Evolutionary conservation across 2,329 filamentous ascomycete species (phyloP).

Genomic region (Penicillium digitatum): DNA sequence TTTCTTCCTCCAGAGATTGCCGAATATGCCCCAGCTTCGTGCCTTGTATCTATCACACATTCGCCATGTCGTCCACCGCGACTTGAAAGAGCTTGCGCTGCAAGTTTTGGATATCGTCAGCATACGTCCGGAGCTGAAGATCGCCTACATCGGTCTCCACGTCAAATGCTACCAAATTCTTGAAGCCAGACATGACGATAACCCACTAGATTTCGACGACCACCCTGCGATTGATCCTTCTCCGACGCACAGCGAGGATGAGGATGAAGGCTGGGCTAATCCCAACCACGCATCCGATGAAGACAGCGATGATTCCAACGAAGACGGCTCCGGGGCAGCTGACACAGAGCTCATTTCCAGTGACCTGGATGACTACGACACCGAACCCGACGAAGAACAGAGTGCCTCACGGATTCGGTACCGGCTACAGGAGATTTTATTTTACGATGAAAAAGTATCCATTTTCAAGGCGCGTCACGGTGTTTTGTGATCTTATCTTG

Average conservation of each 20-base stretch:
- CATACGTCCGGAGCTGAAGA: constrained; percentile 67
- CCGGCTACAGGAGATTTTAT: constrained; percentile 71
- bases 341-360: constrained; percentile 24
- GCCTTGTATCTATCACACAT: constrained; percentile 69
- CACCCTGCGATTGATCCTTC: constrained; percentile 34
- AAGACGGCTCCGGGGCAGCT: constrained; percentile 17
- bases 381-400: constrained; percentile 37
- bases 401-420: constrained; percentile 46
- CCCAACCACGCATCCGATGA: constrained; percentile 46
- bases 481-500: constrained; percentile 31
- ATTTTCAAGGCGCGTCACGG: constrained; percentile 74
- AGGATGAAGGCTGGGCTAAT: constrained; percentile 38
- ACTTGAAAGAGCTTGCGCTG: constrained; percentile 67
- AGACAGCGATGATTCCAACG: constrained; percentile 36
- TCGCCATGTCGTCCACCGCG: constrained; percentile 58
- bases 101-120: constrained; percentile 76
- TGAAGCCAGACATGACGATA: constrained; percentile 51
- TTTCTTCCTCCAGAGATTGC: constrained; percentile 71
- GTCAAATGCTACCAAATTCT: constrained; percentile 78
- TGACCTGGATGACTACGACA: constrained; percentile 45
- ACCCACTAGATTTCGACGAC: constrained; percentile 33
- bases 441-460: constrained; percentile 78
- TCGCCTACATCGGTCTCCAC: constrained; percentile 74
- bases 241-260: constrained; percentile 39
- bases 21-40: constrained; percentile 64